Evolutionary conservation across 2,329 filamentous ascomycete genomes (phyloP).

Genomic region (Cadophora sp.): DNA sequence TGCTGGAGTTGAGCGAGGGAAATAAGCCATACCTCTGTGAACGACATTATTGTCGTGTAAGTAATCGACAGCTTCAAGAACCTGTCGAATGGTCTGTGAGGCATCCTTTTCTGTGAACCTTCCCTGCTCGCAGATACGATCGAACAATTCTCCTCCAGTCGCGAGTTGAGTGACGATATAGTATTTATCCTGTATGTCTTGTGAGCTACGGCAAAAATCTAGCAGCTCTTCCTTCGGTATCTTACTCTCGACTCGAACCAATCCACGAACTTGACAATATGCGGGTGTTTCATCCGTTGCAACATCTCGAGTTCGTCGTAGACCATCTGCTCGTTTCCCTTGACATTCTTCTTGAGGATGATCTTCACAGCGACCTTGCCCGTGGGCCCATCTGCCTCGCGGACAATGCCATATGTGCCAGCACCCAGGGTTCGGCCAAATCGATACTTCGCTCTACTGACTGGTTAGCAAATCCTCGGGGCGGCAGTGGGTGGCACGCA

Average conservation of each 20-base stretch:
- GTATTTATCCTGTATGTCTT: constrained; percentile 82
- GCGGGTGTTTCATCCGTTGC: constrained; percentile 86
- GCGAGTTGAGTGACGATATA: constrained; percentile 98
- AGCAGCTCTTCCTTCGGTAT: constrained; percentile 7
- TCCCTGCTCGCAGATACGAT: constrained; percentile 96
- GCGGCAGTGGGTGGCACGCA: constrained; percentile 41
- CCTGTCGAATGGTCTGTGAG: constrained; percentile 92
- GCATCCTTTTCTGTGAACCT: constrained; percentile 97
- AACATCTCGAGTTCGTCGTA: constrained; percentile 96
- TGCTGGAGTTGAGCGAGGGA: not conserved
- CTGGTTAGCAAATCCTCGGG: constrained; percentile 31
- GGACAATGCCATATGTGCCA: constrained; percentile 97
- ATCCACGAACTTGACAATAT: constrained; percentile 97
- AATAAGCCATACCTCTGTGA: constrained; percentile 72
- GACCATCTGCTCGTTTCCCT: constrained; percentile 98
- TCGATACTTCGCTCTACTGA: constrained; percentile 77
- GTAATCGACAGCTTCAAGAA: constrained; percentile 92
- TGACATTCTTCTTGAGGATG: constrained; percentile 99
- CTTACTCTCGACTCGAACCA: constrained; percentile 98
- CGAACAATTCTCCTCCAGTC: constrained; percentile 94
- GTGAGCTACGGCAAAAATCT: constrained; percentile 20
- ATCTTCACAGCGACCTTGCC: constrained; percentile 98
- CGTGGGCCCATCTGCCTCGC: constrained; percentile 84
- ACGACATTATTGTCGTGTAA: constrained; percentile 95
- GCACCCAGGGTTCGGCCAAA: constrained; percentile 95